Conservation (phyloP, 1,139 yeast species). For the Pichia terricola region DNA sequence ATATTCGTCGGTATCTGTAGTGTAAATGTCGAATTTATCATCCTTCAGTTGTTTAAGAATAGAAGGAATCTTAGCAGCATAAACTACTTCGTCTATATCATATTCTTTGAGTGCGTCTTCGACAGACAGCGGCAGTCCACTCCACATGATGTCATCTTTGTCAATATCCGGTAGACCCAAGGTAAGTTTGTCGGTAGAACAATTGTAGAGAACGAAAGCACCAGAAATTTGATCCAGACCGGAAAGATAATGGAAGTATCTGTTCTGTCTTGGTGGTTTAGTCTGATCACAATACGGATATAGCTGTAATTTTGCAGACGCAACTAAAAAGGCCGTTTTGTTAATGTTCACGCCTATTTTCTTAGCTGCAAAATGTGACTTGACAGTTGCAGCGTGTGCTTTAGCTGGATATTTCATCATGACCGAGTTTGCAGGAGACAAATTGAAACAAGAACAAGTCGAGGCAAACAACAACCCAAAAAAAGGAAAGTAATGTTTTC, state of each 20-base stretch:
- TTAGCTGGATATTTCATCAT: conserved; percentile 62
- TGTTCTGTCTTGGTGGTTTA: conserved; percentile 74
- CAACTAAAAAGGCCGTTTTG: conserved; percentile 35
- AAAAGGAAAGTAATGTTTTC: no score
- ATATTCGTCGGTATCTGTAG: conserved; percentile 37
- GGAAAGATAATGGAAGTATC: conserved; percentile 78
- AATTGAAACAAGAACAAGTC: not conserved
- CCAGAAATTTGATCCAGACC: conserved; percentile 79
- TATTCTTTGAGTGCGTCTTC: conserved; percentile 55
- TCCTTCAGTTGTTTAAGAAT: conserved; percentile 8
- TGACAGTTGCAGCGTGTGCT: conserved; percentile 50
- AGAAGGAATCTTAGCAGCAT: conserved; percentile 37
- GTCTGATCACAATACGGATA: conserved; percentile 77
- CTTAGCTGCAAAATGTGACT: conserved; percentile 31
- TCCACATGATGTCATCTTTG: conserved; percentile 91
- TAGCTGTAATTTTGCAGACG: conserved; percentile 54
- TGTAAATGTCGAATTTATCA: conserved; percentile 25
- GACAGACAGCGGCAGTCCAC: conserved; percentile 71
- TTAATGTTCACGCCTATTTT: conserved; percentile 14
- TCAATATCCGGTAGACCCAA: conserved; percentile 78
- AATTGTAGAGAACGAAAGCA: conserved; percentile 53
- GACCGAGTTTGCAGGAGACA: not conserved
- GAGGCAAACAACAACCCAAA: no score
- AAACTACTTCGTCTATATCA: conserved; percentile 77
- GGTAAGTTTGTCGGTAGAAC: conserved; percentile 45